Percentiles rank a stretch among this genome's conserved stretches.
Evolutionary conservation across 371 early-diverging fungal species (phyloP).

Genomic region (Circinella minor): DNA sequence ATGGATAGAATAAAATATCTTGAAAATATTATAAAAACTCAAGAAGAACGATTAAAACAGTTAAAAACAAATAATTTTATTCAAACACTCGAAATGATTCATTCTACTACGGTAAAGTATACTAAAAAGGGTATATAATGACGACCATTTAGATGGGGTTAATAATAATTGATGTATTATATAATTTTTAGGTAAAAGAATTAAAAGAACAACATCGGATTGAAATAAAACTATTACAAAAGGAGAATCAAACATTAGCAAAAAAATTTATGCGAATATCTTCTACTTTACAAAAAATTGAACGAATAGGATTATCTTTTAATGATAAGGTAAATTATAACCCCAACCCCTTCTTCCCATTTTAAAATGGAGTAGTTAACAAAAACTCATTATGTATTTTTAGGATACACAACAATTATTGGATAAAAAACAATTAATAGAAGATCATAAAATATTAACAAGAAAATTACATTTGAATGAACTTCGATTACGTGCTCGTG

Average conservation of each 20-base stretch:
- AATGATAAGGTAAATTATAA: slow-evolving; percentile 13
- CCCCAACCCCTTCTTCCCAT: too few species aligned
- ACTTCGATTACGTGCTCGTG: slow-evolving; percentile 41
- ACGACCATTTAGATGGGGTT: too few species aligned
- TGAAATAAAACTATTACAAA: slow-evolving; percentile 30
- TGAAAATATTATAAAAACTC: background rate
- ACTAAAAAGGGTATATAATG: too few species aligned
- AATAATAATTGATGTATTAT: too few species aligned
- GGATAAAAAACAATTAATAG: slow-evolving; percentile 26
- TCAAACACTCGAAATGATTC: background rate
- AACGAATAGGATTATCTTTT: slow-evolving; percentile 26
- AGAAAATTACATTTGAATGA: slow-evolving; percentile 40
- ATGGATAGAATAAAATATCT: background rate
- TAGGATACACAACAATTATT: slow-evolving; percentile 18
- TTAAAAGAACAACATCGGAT: slow-evolving; percentile 22
- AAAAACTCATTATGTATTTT: background rate
- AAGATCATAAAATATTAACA: slow-evolving; percentile 29
- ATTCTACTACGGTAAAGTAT: slow-evolving; percentile 3
- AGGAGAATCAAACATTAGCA: slow-evolving; percentile 28
- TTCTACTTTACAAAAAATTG: slow-evolving; percentile 28
- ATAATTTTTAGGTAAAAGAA: slow-evolving; percentile 35
- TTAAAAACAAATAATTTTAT: background rate
- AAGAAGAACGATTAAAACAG: slow-evolving; percentile 3
- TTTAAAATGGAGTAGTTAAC: too few species aligned
- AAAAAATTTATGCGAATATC: slow-evolving; percentile 30